Evolutionary conservation across 768 basidiomycete species (phyloP).

Genomic region (Astraeus odoratus): DNA sequence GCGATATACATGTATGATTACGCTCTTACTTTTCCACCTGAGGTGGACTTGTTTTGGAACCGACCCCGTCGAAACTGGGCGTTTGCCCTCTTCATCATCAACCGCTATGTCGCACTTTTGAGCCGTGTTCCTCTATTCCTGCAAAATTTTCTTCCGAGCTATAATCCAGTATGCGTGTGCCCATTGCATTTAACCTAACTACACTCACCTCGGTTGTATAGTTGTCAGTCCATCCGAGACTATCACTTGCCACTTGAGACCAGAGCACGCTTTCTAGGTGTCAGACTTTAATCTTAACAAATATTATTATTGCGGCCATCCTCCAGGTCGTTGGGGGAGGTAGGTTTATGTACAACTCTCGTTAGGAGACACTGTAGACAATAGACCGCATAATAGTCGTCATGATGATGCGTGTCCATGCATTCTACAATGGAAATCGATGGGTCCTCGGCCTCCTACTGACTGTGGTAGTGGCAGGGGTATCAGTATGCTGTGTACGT

Average conservation of each 20-base stretch:
- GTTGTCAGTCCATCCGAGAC: no score
- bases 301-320: conserved; percentile 4
- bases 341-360: background rate
- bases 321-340: conserved; percentile 8
- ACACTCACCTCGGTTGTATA: background rate
- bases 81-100: conserved; percentile 33
- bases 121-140: conserved; percentile 33
- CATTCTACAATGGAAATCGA: conserved; percentile 8
- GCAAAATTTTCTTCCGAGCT: conserved; percentile 26
- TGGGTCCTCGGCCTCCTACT: conserved; percentile 4
- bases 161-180: conserved; percentile 1
- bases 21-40: conserved; percentile 35
- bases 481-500: conserved; percentile 8
- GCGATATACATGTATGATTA: conserved; percentile 39
- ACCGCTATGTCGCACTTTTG: conserved; percentile 34
- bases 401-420: conserved; percentile 19
- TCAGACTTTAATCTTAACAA: no score
- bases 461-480: background rate
- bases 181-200: background rate
- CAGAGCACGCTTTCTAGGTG: no score
- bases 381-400: conserved; percentile 2
- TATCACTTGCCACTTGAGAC: no score
- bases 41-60: conserved; percentile 40
- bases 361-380: no score
- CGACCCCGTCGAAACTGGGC: conserved; percentile 25